Evolutionary conservation across 352 stramenopile species (phyloP).

Genomic region (Thalassiosira oceanica): DNA sequence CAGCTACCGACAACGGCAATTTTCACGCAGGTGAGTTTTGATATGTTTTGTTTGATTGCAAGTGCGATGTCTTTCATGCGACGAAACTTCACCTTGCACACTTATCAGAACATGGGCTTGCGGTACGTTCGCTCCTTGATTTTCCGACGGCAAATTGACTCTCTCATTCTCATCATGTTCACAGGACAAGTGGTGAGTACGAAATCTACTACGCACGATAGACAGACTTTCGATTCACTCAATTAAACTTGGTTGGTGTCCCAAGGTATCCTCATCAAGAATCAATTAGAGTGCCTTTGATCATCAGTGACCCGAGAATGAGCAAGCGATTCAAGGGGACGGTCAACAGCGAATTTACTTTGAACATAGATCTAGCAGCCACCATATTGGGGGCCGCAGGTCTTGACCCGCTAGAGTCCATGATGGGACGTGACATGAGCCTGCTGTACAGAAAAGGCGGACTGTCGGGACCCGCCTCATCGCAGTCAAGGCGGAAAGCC

Average conservation of each 20-base stretch:
- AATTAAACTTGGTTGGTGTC: background rate
- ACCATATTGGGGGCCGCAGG: constrained; percentile 69
- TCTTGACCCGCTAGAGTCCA: constrained; percentile 39
- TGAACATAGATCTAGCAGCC: constrained; percentile 73
- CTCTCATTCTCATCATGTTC: too few species aligned
- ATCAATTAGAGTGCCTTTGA: constrained; percentile 68
- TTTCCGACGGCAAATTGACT: too few species aligned
- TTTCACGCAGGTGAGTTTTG: too few species aligned
- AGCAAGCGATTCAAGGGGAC: constrained; percentile 31
- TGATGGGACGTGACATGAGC: constrained; percentile 68
- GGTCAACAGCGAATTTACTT: constrained; percentile 62
- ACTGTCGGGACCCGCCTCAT: background rate
- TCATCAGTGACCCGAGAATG: constrained; percentile 72
- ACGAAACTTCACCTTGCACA: too few species aligned
- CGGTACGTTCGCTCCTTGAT: too few species aligned
- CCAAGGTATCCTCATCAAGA: constrained; percentile 45
- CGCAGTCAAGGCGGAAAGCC: constrained; percentile 58
- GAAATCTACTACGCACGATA: background rate
- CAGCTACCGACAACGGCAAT: constrained; percentile 72
- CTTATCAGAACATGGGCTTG: constrained; percentile 57
- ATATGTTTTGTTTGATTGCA: too few species aligned
- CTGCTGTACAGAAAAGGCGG: constrained; percentile 56
- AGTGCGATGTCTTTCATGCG: too few species aligned
- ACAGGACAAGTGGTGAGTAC: constrained; percentile 56
- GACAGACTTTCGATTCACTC: background rate